Evolutionary conservation across 2,329 filamentous ascomycete genomes (phyloP), one percentile per base, ranked within the genome.

Genomic region (Colletotrichum brevisporum): DNA sequence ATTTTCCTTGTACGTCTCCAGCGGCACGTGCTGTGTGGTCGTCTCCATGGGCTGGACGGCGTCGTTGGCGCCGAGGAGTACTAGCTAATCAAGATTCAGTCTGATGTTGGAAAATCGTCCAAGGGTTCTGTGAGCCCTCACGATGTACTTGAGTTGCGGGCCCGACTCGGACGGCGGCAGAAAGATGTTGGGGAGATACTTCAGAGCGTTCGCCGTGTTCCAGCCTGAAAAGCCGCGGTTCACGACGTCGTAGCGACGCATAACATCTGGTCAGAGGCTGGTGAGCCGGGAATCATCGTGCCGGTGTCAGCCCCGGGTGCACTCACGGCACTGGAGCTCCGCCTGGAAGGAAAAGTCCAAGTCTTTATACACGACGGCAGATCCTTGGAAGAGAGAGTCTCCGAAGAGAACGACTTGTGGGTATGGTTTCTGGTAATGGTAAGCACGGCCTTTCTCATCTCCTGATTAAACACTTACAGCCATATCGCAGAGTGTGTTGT

Each of bases 31-130:
- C 80, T 98, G 96, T 10, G 84, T 83, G 58, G 89, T 90, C 4
- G 84, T 84, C 5, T 86, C 84, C 45, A 88, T 82, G 4, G 89
- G 87, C 4, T 97, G 79, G 63, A 90, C 90, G 4, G 95, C 91
- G 80, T 98, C 96, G 77, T 99, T 98, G 74, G 96, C 94, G 18
- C 96, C 96, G 69, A 98, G 90, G 73, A 97, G 91, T 67, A 97
- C 81, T 47, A 92, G 43, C 63, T 69, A 27, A 21, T 36, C 26
- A 50, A 9, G 18, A 6, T n/a, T n/a, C 27, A 18, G 15, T 58
- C 16, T 45, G 16, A n/a, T 18, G 9, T 13, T 52, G 52, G 26
- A 16, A 41, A 13, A 26, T 8, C 10, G 43, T 39, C 26, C 16
- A 16, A 61, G 48, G 31, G 24, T 47, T 21, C 31, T 48, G 31